Conservation (phyloP, 2,329 filamentous ascomycete genomes). For the Pochonia chlamydosporia region DNA sequence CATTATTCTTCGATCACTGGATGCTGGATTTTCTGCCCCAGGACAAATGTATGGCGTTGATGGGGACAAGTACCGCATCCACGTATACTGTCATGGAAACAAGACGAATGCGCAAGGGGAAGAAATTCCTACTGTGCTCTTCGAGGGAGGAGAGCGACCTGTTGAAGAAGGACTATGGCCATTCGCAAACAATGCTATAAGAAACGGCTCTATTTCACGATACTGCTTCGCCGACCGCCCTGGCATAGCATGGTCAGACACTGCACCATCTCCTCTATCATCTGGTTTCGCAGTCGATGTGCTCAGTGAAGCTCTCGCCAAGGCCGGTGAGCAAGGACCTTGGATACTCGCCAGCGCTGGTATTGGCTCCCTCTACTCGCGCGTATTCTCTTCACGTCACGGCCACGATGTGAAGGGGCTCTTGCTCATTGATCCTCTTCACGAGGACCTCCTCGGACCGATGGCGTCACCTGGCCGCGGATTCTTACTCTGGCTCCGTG, state of each 20-base stretch:
- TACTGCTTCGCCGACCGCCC: constrained; percentile 97
- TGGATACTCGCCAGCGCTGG: constrained; percentile 86
- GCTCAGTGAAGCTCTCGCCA: constrained; percentile 76
- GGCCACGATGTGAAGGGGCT: constrained; percentile 68
- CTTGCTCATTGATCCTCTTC: constrained; percentile 80
- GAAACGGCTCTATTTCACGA: constrained; percentile 75
- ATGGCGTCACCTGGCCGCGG: constrained; percentile 65
- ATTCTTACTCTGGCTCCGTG: constrained; percentile 81
- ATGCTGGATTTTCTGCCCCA: constrained; percentile 66
- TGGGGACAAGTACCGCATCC: constrained; percentile 76
- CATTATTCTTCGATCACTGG: constrained; percentile 72
- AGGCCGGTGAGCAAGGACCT: constrained; percentile 76
- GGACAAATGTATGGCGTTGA: constrained; percentile 79
- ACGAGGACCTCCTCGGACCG: constrained; percentile 74
- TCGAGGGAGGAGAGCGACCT: constrained; percentile 78
- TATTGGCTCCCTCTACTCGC: constrained; percentile 80
- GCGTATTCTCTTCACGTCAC: constrained; percentile 85
- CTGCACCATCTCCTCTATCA: constrained; percentile 87
- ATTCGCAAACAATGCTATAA: constrained; percentile 69
- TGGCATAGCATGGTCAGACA: constrained; percentile 81
- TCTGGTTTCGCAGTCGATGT: constrained; percentile 90
- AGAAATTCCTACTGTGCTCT: constrained; percentile 69
- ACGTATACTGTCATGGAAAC: constrained; percentile 77
- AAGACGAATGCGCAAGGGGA: constrained; percentile 46
- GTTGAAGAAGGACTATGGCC: constrained; percentile 74